phyloP scores from a whole-genome alignment of 371 early-diverging fungal genomes.

The Basidiobolus heterosporus region DNA sequence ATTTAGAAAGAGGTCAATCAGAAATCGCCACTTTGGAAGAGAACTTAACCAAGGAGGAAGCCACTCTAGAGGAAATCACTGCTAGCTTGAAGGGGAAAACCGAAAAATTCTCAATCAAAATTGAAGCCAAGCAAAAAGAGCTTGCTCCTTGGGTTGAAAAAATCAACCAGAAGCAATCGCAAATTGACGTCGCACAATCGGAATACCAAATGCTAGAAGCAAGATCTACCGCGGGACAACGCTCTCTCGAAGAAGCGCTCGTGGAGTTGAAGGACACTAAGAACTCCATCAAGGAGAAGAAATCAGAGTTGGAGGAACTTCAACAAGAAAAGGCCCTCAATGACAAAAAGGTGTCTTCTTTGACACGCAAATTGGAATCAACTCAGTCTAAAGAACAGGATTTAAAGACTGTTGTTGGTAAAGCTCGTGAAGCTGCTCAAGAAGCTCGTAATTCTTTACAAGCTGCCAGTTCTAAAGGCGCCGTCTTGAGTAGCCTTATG shows the following conservation, averaged over 20 bases:
- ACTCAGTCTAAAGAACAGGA: constrained; percentile 6
- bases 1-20: constrained; percentile 22
- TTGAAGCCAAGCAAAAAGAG: constrained; percentile 57
- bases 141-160: constrained; percentile 74
- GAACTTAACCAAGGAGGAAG: constrained; percentile 43
- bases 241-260: constrained; percentile 13
- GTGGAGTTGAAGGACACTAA: constrained; percentile 24
- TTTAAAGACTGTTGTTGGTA: constrained; percentile 8
- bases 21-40: constrained; percentile 46
- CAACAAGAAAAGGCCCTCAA: constrained; percentile 2
- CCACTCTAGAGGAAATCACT: constrained; percentile 54
- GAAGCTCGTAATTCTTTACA: constrained; percentile 46
- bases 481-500: constrained; percentile 51
- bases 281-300: constrained; percentile 18
- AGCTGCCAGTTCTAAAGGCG: constrained; percentile 53
- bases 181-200: constrained; percentile 57
- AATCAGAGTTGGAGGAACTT: constrained; percentile 18
- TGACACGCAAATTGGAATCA: background rate
- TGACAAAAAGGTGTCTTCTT: constrained; percentile 1
- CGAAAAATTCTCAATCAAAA: constrained; percentile 42
- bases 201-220: constrained; percentile 57
- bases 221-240: constrained; percentile 10
- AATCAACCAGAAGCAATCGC: constrained; percentile 48
- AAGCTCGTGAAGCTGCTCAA: constrained; percentile 41
- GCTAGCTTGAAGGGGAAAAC: constrained; percentile 72